These are phyloP conservation scores for Aspergillus coremiiformis DNA, from an alignment of 495 filamentous ascomycete species.

Conservation along the genomic window DNA sequence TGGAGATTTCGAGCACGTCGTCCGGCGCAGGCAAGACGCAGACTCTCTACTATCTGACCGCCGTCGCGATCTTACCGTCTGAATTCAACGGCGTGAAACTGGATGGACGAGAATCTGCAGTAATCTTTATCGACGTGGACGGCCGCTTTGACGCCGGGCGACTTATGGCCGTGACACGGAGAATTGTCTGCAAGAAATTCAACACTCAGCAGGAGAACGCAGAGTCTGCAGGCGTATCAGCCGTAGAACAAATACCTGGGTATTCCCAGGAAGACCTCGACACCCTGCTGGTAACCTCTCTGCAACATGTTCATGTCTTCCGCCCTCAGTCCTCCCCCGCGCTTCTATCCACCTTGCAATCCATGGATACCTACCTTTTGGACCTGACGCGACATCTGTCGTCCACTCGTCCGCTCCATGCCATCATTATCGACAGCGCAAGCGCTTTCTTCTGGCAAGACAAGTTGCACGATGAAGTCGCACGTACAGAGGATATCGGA, in stretches of 20 bases:
- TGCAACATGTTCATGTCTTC: constrained; percentile 49
- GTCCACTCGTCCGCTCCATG: constrained; percentile 35
- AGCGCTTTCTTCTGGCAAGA: constrained; percentile 55
- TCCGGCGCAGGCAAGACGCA: constrained; percentile 58
- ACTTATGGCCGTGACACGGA: constrained; percentile 37
- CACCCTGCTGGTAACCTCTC: constrained; percentile 24
- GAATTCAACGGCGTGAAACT: constrained; percentile 24
- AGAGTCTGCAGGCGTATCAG: neutral
- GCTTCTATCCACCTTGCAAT: constrained; percentile 44
- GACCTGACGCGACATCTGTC: constrained; percentile 42
- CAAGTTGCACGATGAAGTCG: constrained; percentile 41
- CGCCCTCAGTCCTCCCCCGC: constrained; percentile 46
- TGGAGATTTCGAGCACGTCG: constrained; percentile 50
- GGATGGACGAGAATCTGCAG: constrained; percentile 47
- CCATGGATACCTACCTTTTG: constrained; percentile 46
- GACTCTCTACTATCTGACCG: constrained; percentile 59
- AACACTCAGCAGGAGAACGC: neutral
- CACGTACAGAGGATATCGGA: constrained; percentile 34
- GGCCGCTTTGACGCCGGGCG: constrained; percentile 56
- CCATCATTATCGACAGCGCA: constrained; percentile 47
- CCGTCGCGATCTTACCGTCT: constrained; percentile 50
- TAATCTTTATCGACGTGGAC: constrained; percentile 66
- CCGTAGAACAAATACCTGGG: neutral
- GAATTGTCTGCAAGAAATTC: constrained; percentile 15
- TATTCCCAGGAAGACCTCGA: constrained; percentile 18